Conservation (phyloP, 345 rosid species). For the Excoecaria agallocha region DNA sequence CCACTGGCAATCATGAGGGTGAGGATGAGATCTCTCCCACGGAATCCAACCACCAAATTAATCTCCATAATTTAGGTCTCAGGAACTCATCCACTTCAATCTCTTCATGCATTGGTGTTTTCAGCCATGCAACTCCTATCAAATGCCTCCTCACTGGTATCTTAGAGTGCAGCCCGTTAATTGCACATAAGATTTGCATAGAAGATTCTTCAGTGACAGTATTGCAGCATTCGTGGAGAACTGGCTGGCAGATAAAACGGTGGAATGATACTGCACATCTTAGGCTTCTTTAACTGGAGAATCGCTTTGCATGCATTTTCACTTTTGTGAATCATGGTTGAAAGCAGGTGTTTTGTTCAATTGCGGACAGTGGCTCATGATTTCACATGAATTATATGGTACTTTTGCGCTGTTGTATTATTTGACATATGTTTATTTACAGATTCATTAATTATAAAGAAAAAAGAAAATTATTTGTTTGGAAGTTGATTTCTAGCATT, state of each 20-base stretch:
- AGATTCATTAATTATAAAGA: constrained; percentile 22
- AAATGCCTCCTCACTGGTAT: constrained; percentile 83
- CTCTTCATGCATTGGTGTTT: constrained; percentile 60
- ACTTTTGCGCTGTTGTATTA: constrained; percentile 30
- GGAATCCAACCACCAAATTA: constrained; percentile 45
- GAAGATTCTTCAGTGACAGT: constrained; percentile 92
- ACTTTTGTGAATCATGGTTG: background rate
- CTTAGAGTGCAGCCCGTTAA: constrained; percentile 72
- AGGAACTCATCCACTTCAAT: constrained; percentile 47
- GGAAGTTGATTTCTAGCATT: constrained; percentile 35
- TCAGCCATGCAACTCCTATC: constrained; percentile 77
- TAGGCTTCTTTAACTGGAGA: constrained; percentile 62
- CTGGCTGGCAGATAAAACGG: constrained; percentile 92
- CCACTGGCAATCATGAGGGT: constrained; percentile 59
- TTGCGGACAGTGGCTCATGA: constrained; percentile 10
- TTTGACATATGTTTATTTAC: constrained; percentile 30
- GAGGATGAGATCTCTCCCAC: constrained; percentile 66
- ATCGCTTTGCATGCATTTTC: constrained; percentile 8
- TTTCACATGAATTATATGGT: constrained; percentile 14
- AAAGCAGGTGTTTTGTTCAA: constrained; percentile 11
- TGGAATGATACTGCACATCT: constrained; percentile 84
- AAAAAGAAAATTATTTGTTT: constrained; percentile 24
- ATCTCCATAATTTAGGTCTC: constrained; percentile 40
- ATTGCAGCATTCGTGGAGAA: constrained; percentile 74
- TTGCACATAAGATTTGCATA: constrained; percentile 70